These are phyloP conservation scores for Stemphylium beticola DNA, from an alignment of 2,329 filamentous ascomycete genomes.

Conservation along the genomic window DNA sequence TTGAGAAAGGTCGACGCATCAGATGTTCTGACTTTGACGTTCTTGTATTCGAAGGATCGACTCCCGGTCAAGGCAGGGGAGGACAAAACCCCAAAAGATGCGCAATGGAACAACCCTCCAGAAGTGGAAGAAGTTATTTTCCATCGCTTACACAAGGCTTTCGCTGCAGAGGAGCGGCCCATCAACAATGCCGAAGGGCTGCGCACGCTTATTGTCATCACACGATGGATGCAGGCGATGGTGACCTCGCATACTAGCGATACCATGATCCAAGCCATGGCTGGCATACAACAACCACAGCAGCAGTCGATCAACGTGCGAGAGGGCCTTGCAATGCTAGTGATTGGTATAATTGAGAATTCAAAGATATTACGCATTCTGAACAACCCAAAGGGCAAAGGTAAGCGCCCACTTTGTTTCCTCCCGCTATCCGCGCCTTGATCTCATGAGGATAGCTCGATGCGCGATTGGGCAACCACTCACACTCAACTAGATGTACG, in stretches of 20 bases:
- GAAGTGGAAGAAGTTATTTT: constrained; percentile 49
- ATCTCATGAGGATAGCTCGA: not conserved
- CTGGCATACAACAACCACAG: constrained; percentile 54
- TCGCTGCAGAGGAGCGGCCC: constrained; percentile 43
- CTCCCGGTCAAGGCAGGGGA: constrained; percentile 29
- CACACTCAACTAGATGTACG: constrained; percentile 33
- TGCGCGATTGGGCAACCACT: not conserved
- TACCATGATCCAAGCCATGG: constrained; percentile 49
- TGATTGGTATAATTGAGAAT: constrained; percentile 68
- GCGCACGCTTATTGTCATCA: constrained; percentile 37
- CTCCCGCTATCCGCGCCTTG: not conserved
- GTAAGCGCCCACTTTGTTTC: constrained; percentile 45
- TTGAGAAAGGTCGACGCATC: constrained; percentile 43
- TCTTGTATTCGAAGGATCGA: constrained; percentile 45
- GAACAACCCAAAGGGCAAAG: constrained; percentile 60
- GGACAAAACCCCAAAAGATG: constrained; percentile 25
- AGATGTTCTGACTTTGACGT: constrained; percentile 42
- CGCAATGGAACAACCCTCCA: constrained; percentile 42
- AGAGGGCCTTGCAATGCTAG: constrained; percentile 68
- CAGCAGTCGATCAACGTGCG: constrained; percentile 67
- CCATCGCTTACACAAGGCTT: constrained; percentile 45
- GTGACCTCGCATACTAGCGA: constrained; percentile 49
- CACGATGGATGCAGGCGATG: constrained; percentile 50
- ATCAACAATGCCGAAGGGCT: constrained; percentile 39
- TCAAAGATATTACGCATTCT: constrained; percentile 61